Evolutionary conservation across 352 stramenopile species (phyloP).

Genomic region (Vaucheria bursata): DNA sequence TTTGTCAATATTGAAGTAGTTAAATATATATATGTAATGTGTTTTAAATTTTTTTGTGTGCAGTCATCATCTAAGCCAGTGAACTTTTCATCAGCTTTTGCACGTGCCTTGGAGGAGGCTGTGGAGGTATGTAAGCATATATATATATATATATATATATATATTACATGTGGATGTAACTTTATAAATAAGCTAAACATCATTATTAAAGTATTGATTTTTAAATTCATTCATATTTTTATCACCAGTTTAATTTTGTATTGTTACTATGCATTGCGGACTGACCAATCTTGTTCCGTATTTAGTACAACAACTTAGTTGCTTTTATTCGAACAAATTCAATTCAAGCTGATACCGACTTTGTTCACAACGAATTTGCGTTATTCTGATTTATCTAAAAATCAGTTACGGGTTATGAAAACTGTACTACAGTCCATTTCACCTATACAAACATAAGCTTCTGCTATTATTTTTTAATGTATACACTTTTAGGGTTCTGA

Average conservation of each 20-base stretch:
- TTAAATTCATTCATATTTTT: neutral
- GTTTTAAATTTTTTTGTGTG: no score
- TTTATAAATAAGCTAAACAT: neutral
- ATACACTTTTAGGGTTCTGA: no score
- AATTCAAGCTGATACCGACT: no score
- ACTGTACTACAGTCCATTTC: no score
- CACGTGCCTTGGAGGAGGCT: slow-evolving; percentile 4
- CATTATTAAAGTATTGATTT: neutral
- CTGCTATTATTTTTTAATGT: no score
- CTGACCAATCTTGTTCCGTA: neutral
- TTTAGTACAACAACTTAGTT: neutral
- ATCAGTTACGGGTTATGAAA: no score
- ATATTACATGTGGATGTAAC: neutral
- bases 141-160: slow-evolving; percentile 11
- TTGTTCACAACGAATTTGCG: no score
- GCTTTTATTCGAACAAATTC: neutral
- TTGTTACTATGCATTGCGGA: neutral
- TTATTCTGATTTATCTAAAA: no score
- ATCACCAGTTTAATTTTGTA: neutral
- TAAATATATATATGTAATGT: no score
- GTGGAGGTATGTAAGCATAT: neutral
- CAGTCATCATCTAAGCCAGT: no score
- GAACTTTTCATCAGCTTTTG: slow-evolving; percentile 39
- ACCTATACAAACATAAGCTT: no score
- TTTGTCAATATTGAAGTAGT: no score